Base-by-base conservation (phyloP, 345 rosid genomes). In the Brassica juncea region DNA sequence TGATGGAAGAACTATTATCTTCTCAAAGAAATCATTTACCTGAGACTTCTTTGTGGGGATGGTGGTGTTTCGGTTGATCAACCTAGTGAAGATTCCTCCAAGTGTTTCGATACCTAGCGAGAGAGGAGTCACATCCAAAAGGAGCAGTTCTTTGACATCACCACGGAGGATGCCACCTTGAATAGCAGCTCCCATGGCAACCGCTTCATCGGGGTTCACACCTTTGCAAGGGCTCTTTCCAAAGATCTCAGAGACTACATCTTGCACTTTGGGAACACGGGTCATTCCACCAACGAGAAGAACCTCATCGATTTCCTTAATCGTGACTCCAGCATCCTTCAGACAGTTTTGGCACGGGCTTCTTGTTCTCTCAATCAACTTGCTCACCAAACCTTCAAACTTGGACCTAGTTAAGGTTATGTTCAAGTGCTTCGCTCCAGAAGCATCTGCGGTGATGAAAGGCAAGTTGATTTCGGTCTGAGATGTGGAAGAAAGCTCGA, bases 1-100 rank as follows among this genome's bases (percentile, higher is more conserved):
- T 19, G 8, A 12, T 44, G 23, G 59, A 52, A 37, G 32, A 30
- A 0, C 47, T 39, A 19, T 70, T 1, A 34, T 21, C 21, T 64
- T 21, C 5, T 6, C 23, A 61, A 71, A 66, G 55, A 8, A 0
- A 65, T 35, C 30, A 59, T 32, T 1, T 57, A 87, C 90, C 88
- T 86, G 86, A 63, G 84, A 74, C 74, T 88, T 86, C 88, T 84
- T 86, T 5, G 91, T 88, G 14, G 91, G 91, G 52, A 88, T 88
- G 4, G 91, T 84, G 28, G 89, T 88, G 75, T 88, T 88, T 28
- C 89, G 70, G 68, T 77, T 76, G 47, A 87, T 86, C 80, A 87
- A 77, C 31, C 80, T 72, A 49, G 90, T 84, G 81, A 87, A 84
- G 64, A 86, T 78, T 5, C 87, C 89, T 69, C 91, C 91, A 8